Evolutionary conservation across 2,329 filamentous ascomycete genomes (phyloP), one percentile per base, ranked within the genome.

Genomic region (Ascochyta viciae-villosae): DNA sequence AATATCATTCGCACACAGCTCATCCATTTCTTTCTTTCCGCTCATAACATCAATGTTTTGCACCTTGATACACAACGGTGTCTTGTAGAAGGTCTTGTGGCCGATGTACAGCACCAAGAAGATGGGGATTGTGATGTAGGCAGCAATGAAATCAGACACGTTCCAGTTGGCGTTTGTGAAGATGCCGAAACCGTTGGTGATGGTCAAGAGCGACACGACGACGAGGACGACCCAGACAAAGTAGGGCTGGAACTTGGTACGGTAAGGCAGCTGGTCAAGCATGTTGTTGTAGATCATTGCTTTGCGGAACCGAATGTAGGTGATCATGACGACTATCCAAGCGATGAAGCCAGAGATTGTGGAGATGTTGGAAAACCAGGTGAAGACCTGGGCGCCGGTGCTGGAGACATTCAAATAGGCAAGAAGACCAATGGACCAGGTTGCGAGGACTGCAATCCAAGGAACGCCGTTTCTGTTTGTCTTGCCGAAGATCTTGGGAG

Each of bases 321-420:
- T 82, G 53, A 87, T 79, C 61, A 82, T 82, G 60, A 80, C 81
- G 44, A 80, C 80, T 50, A 83, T 79, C 83, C 83, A 86, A 26
- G 80, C 82, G 49, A 84, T 82, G 65, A 84, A 78, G 0, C 81
- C 82, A 0, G 80, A 82, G 1, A 82, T 80, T 56, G 82, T 90
- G 19, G 85, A 88, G 54, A 91, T 84, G 71, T 89, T 90, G 63
- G 85, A 82, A 72, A 91, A 89, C 86, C 89, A 91, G 43, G 79
- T 80, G 71, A 91, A 91, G 12, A 82, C 73, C 23, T 78, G 76
- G 5, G 76, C 74, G 4, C 78, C 78, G 19, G 72, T 77, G 58
- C 74, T 80, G 26, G 76, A 79, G 19, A 80, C 76, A 54, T 82
- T 83, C 19, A 85, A 73, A 56, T 81, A 84, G 1, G 80, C 77